These are phyloP conservation scores for Boletellus ananas DNA, from an alignment of 768 basidiomycete genomes.

Conservation along the genomic window DNA sequence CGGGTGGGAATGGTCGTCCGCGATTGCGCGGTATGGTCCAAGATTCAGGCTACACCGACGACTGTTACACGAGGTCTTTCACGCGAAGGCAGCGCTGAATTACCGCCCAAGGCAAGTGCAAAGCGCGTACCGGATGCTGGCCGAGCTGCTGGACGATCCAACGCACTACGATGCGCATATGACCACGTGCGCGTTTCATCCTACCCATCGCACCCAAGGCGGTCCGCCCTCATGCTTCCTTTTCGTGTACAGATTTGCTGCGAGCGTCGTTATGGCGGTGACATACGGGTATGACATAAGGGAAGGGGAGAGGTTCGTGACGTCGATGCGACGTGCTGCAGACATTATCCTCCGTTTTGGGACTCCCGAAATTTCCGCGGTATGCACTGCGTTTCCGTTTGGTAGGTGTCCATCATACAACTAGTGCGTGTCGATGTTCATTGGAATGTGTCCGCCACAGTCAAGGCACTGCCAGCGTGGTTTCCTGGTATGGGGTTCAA, in stretches of 20 bases:
- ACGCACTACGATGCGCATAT: constrained; percentile 6
- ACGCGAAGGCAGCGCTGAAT: constrained; percentile 3
- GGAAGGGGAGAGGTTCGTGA: not conserved
- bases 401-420: constrained; percentile 2
- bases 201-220: not conserved
- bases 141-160: constrained; percentile 7
- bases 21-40: constrained; percentile 18
- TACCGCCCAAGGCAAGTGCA: constrained; percentile 16
- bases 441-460: constrained; percentile 5
- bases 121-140: constrained; percentile 10
- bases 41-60: constrained; percentile 21
- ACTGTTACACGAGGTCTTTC: constrained; percentile 18
- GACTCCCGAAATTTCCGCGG: not conserved
- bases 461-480: constrained; percentile 22
- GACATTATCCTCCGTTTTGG: constrained; percentile 2
- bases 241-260: not conserved
- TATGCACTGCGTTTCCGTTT: constrained; percentile 12
- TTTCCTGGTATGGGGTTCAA: constrained; percentile 26
- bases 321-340: constrained; percentile 7
- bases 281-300: constrained; percentile 15
- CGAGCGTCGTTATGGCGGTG: constrained; percentile 13
- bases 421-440: too few species aligned
- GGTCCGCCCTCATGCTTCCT: not conserved
- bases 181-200: constrained; percentile 4
- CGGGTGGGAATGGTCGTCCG: constrained; percentile 14